Evolutionary conservation across 2,329 filamentous ascomycete species (phyloP).

Genomic region (Trichoderma brevicompactum): DNA sequence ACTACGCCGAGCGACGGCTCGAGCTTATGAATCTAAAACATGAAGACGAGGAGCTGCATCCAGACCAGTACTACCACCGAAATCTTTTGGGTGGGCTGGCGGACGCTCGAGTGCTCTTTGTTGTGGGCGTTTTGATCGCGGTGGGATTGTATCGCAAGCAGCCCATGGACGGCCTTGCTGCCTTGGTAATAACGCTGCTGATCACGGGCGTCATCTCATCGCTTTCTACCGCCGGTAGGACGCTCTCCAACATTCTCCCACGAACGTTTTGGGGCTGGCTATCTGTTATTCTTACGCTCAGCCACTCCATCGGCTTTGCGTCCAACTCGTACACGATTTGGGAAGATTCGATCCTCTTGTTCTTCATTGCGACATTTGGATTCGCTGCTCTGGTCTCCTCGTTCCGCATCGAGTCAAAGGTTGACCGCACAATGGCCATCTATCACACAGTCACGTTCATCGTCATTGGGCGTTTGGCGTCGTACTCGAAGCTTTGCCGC

Average conservation of each 20-base stretch:
- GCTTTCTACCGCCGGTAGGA: conserved; percentile 51
- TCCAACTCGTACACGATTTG: conserved; percentile 99
- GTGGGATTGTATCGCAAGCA: conserved; percentile 42
- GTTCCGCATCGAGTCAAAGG: conserved; percentile 68
- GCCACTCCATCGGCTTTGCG: conserved; percentile 90
- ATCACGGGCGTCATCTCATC: conserved; percentile 50
- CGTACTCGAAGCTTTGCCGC: conserved; percentile 88
- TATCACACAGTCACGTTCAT: conserved; percentile 88
- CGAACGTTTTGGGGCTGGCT: conserved; percentile 88
- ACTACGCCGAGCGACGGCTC: conserved; percentile 61
- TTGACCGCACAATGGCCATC: conserved; percentile 74
- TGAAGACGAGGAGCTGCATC: conserved; percentile 47
- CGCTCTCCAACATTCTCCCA: conserved; percentile 62
- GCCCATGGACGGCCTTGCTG: conserved; percentile 44
- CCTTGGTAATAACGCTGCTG: conserved; percentile 44
- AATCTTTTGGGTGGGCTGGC: conserved; percentile 45
- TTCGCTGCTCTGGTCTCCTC: conserved; percentile 74
- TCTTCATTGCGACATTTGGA: conserved; percentile 89
- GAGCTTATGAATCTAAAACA: conserved; percentile 51
- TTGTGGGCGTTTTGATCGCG: conserved; percentile 37
- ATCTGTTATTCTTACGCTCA: conserved; percentile 77
- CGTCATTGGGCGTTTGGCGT: conserved; percentile 76
- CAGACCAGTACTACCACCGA: conserved; percentile 43
- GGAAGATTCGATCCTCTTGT: conserved; percentile 93
- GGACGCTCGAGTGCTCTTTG: conserved; percentile 42